Conservation (phyloP, 2,329 filamentous ascomycete species). For the Herpotrichia juniperi region DNA sequence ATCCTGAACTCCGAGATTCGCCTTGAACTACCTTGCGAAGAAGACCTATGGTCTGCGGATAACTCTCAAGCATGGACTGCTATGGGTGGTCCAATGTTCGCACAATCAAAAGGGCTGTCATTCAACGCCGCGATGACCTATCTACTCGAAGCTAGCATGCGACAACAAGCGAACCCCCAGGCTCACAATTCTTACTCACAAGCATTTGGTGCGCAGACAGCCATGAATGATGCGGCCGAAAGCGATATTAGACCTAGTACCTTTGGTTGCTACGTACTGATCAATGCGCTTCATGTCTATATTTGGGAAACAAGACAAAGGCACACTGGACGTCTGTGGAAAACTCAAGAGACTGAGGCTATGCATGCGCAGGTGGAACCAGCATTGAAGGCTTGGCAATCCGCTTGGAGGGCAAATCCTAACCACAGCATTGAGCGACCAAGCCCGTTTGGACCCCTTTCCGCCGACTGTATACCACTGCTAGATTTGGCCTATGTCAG, state of each 20-base stretch:
- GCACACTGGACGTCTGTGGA: constrained; percentile 89
- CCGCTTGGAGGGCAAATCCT: constrained; percentile 86
- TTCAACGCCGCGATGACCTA: constrained; percentile 85
- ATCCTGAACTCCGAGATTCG: constrained; percentile 93
- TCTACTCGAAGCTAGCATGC: constrained; percentile 78
- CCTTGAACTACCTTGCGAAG: constrained; percentile 88
- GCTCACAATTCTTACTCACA: constrained; percentile 49
- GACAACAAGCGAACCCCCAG: constrained; percentile 54
- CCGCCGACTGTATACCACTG: constrained; percentile 88
- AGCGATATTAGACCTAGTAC: constrained; percentile 81
- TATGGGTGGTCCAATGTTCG: constrained; percentile 73
- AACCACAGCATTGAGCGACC: constrained; percentile 83
- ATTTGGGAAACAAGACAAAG: constrained; percentile 97
- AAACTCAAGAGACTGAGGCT: constrained; percentile 87
- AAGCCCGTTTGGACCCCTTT: constrained; percentile 84
- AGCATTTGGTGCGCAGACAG: constrained; percentile 55
- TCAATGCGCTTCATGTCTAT: constrained; percentile 95
- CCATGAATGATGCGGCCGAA: constrained; percentile 58
- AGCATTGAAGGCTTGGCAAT: constrained; percentile 91
- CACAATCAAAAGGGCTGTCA: constrained; percentile 72
- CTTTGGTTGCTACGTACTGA: constrained; percentile 88
- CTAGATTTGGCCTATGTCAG: constrained; percentile 91
- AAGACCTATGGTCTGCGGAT: constrained; percentile 86
- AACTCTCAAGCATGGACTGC: constrained; percentile 81
- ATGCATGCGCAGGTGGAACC: constrained; percentile 97